These are phyloP conservation scores for Xeromyces bisporus DNA, from an alignment of 495 filamentous ascomycete species.

Conservation along the genomic window DNA sequence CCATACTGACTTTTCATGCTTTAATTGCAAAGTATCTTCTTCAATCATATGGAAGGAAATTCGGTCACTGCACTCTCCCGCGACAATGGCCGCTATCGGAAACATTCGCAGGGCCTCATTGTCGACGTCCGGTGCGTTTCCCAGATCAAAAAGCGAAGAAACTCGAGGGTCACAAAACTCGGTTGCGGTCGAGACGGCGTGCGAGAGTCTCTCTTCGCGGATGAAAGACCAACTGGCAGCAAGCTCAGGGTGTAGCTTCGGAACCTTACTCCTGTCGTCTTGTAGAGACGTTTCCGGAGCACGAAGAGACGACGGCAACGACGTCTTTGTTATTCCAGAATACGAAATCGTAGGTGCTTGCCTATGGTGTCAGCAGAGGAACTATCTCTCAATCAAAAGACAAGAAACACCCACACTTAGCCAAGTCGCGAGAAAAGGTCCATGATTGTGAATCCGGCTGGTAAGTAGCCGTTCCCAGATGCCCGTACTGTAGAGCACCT, in stretches of 20 bases:
- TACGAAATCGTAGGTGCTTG: conserved; percentile 14
- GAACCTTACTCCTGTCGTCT: conserved; percentile 9
- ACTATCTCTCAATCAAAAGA: neutral
- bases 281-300: conserved; percentile 4
- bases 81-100: conserved; percentile 25
- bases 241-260: conserved; percentile 22
- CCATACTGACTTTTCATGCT: conserved; percentile 3
- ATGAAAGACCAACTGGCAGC: conserved; percentile 17
- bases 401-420: conserved; percentile 10
- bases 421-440: conserved; percentile 33
- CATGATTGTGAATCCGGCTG: conserved; percentile 34
- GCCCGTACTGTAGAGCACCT: conserved; percentile 48
- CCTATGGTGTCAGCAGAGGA: conserved; percentile 5
- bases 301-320: conserved; percentile 10
- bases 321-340: conserved; percentile 19
- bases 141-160: conserved; percentile 27
- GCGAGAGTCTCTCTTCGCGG: conserved; percentile 15
- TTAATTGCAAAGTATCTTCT: conserved; percentile 17
- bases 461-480: conserved; percentile 42
- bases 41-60: conserved; percentile 23
- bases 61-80: conserved; percentile 25
- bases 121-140: conserved; percentile 19
- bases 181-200: conserved; percentile 11
- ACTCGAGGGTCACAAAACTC: conserved; percentile 21
- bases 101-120: conserved; percentile 16